Evolutionary conservation across 768 basidiomycete genomes (phyloP).

Genomic region (Kwoniella bestiolae): DNA sequence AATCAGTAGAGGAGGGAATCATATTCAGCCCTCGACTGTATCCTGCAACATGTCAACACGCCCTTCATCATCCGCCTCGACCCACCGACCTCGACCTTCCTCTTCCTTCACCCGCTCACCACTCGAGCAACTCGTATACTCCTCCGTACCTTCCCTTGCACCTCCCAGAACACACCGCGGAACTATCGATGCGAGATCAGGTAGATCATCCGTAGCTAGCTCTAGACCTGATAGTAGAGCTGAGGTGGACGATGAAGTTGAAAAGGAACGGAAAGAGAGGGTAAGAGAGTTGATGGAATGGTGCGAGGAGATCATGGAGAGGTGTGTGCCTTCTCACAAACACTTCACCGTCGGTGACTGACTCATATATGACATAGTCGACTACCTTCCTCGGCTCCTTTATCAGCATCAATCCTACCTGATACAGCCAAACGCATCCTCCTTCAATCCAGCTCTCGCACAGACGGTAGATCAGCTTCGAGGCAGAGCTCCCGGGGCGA

Average conservation of each 20-base stretch:
- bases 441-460: constrained; percentile 8
- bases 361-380: constrained; percentile 15
- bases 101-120: constrained; percentile 29
- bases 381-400: constrained; percentile 25
- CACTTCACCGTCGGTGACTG: neutral
- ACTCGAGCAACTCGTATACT: constrained; percentile 44
- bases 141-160: constrained; percentile 45
- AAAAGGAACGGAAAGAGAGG: constrained; percentile 35
- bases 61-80: constrained; percentile 27
- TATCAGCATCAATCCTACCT: constrained; percentile 30
- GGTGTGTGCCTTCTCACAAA: constrained; percentile 17
- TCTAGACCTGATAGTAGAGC: constrained; percentile 28
- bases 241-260: constrained; percentile 27
- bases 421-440: constrained; percentile 39
- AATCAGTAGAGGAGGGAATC: neutral
- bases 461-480: constrained; percentile 21
- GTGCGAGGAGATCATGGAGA: constrained; percentile 47
- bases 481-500: constrained; percentile 18
- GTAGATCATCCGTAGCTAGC: constrained; percentile 29
- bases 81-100: constrained; percentile 18
- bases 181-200: constrained; percentile 6
- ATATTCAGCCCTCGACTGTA: neutral
- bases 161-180: constrained; percentile 19
- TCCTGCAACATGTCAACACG: constrained; percentile 14
- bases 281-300: constrained; percentile 47